Evolutionary conservation across 345 rosid species (phyloP).

Genomic region (Populus deltoides): DNA sequence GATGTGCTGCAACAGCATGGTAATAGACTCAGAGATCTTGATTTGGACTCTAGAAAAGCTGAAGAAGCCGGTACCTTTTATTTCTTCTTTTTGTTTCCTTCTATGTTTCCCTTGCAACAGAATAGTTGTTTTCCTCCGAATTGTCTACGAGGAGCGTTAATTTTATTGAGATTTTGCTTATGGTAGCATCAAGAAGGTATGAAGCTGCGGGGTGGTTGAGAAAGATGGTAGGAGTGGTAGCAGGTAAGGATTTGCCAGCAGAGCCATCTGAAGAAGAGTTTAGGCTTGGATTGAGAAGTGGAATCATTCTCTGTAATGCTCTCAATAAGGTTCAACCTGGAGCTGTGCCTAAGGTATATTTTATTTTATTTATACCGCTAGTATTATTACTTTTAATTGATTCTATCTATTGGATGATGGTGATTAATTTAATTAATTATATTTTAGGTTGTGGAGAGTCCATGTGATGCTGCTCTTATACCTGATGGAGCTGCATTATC

Average conservation of each 20-base stretch:
- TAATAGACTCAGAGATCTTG: slow-evolving; percentile 43
- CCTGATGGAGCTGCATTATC: slow-evolving; percentile 88
- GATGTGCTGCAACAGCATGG: slow-evolving; percentile 73
- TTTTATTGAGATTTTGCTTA: slow-evolving; percentile 4
- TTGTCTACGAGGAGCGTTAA: neutral
- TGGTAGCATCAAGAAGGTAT: slow-evolving; percentile 61
- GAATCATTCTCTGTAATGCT: slow-evolving; percentile 77
- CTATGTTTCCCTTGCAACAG: neutral
- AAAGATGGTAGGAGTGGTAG: slow-evolving; percentile 71
- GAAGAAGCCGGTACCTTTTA: slow-evolving; percentile 59
- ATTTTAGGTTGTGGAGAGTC: slow-evolving; percentile 74
- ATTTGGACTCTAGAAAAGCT: slow-evolving; percentile 60
- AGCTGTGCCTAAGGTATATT: slow-evolving; percentile 65
- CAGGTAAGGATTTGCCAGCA: slow-evolving; percentile 77
- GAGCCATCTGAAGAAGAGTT: slow-evolving; percentile 84
- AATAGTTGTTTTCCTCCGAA: neutral
- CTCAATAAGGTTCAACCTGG: slow-evolving; percentile 77
- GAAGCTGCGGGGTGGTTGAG: slow-evolving; percentile 88
- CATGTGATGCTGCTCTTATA: slow-evolving; percentile 60
- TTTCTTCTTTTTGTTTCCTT: neutral
- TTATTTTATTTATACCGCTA: neutral
- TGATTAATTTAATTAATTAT: neutral
- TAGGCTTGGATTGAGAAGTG: slow-evolving; percentile 81
- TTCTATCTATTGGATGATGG: neutral
- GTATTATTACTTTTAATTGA: neutral